These are phyloP conservation scores for Scleroderma bovista DNA, from an alignment of 768 basidiomycete species.

Conservation along the genomic window DNA sequence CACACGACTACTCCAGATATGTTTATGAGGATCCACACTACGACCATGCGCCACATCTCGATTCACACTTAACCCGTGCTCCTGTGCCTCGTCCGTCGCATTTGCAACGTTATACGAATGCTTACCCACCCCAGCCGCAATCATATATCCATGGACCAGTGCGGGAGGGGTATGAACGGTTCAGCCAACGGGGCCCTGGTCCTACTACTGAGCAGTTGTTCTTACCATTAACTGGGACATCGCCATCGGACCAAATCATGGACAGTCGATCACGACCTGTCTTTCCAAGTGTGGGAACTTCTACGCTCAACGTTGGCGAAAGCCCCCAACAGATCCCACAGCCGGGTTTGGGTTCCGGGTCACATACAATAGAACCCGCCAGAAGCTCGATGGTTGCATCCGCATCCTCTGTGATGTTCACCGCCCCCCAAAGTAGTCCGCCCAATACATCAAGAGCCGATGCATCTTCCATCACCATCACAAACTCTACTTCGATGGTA, in stretches of 20 bases:
- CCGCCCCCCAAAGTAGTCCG: not conserved
- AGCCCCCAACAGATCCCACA: not conserved
- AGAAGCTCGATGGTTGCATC: not conserved
- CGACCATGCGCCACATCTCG: not conserved
- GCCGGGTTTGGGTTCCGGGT: not conserved
- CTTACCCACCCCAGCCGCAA: not conserved
- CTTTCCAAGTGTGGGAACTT: not conserved
- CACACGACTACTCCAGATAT: not conserved
- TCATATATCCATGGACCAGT: constrained; percentile 12
- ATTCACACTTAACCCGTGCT: not conserved
- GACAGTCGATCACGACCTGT: not conserved
- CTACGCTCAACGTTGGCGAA: not conserved
- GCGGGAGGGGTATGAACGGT: not conserved
- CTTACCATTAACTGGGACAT: not conserved
- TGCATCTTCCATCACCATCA: not conserved
- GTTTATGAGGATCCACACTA: not conserved
- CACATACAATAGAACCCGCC: not conserved
- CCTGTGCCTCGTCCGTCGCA: not conserved
- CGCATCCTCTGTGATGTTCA: not conserved
- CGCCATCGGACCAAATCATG: not conserved
- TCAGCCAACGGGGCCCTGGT: not conserved
- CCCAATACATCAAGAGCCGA: not conserved
- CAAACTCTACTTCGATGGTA: not conserved
- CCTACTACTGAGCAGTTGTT: not conserved
- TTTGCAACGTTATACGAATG: not conserved